These are phyloP conservation scores for Ceratobasidium sp. DNA, from an alignment of 1,284 basidiomycete genomes.

Conservation along the genomic window DNA sequence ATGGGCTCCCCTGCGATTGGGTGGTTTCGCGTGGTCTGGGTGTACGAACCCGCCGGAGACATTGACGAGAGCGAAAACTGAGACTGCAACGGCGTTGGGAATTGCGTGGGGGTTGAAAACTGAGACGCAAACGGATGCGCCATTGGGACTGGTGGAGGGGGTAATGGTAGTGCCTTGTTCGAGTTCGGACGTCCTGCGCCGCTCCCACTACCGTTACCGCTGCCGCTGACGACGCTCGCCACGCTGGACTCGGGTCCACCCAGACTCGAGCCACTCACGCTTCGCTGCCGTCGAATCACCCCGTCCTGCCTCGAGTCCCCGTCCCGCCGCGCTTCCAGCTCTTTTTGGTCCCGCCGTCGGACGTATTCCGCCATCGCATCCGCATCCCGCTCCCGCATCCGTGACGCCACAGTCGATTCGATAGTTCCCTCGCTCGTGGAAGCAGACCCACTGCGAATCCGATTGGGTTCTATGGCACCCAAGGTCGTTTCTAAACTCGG, in stretches of 20 bases:
- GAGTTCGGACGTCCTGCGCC: background rate
- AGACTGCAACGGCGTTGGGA: slow-evolving; percentile 28
- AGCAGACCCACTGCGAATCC: slow-evolving; percentile 30
- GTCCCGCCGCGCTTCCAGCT: slow-evolving; percentile 1
- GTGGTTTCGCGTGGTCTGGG: slow-evolving; percentile 14
- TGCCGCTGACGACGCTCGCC: slow-evolving; percentile 31
- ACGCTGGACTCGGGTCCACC: slow-evolving; percentile 26
- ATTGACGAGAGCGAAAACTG: slow-evolving; percentile 15
- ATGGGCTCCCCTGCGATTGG: slow-evolving; percentile 33
- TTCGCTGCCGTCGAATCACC: slow-evolving; percentile 24
- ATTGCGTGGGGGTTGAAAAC: slow-evolving; percentile 19
- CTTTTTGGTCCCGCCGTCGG: slow-evolving; percentile 52
- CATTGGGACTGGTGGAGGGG: background rate
- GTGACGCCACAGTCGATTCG: slow-evolving; percentile 72
- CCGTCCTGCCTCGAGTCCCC: slow-evolving; percentile 22
- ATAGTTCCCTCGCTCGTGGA: slow-evolving; percentile 40
- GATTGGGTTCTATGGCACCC: slow-evolving; percentile 16
- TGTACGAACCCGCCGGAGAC: background rate
- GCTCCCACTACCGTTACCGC: no score
- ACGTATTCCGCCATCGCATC: slow-evolving; percentile 85
- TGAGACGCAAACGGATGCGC: slow-evolving; percentile 18
- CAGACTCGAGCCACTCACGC: slow-evolving; percentile 30
- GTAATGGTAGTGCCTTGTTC: slow-evolving; percentile 11
- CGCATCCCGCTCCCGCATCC: slow-evolving; percentile 79
- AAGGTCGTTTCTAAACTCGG: slow-evolving; percentile 4